Base-by-base conservation (phyloP, 2,329 filamentous ascomycete genomes). In the Epichloe sibirici region DNA sequence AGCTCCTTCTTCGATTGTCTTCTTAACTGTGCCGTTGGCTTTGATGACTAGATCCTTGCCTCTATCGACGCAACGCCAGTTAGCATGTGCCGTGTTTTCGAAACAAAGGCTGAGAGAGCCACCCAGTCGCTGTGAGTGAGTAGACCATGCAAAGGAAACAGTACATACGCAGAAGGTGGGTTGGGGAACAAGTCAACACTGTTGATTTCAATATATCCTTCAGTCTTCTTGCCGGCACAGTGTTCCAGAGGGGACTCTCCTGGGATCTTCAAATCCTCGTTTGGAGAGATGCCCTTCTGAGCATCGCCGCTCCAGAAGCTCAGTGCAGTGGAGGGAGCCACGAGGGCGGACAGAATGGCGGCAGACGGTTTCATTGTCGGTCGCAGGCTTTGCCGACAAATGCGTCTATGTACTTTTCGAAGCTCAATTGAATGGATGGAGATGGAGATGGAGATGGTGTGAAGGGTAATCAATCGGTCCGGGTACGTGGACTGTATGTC, bases 161-260 rank as follows among this genome's bases (percentile, higher is more conserved):
- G 47, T 5, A 49, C 59, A 48, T 82, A 97, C 91, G 90, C 76
- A 65, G 80, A 66, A 38, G 93, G 93, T 55, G 91, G 93, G 69
- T 96, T 97, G 13, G 93, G 93, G 38, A 69, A 65, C 53, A 98
- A 71, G 62, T 96, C 83, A 53, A 97, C 89, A 46, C 79, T 79
- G 57, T 90, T 75, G 62, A 98, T 90, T 44, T 74, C 71, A 59
- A 96, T 74, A 53, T 90, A 78, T 66, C 96, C 82, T 49, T 81
- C 68, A 48, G 70, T 69, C 53, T 88, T 86, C 56, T 87, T 77
- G 54, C 73, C 71, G 58, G 69, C 62, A 67, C 93, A 98, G 71
- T 86, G 88, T 64, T 82, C 74, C 55, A 98, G 77, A 34, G 93
- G 91, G 65, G 91, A 95, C 49, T 91, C 75, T 66, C 93, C 90